Evolutionary conservation across 2,329 filamentous ascomycete genomes (phyloP).

Genomic region (Blumeria hordei): DNA sequence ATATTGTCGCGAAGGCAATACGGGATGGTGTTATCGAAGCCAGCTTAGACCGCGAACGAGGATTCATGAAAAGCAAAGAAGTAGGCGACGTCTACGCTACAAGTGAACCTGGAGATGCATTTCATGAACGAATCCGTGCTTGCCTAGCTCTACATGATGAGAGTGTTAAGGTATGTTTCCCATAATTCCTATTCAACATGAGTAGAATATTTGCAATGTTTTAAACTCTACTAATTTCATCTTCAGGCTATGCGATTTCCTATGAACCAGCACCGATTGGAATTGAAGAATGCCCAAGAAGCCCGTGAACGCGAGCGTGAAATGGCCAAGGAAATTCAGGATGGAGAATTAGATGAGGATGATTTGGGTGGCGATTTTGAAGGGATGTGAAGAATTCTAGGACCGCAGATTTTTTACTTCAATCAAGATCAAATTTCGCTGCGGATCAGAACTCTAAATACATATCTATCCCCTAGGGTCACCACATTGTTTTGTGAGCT

Average conservation of each 20-base stretch:
- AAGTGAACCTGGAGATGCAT: slow-evolving; percentile 82
- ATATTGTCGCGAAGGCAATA: slow-evolving; percentile 97
- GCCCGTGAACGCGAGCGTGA: slow-evolving; percentile 91
- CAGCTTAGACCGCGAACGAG: slow-evolving; percentile 74
- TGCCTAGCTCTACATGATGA: slow-evolving; percentile 86
- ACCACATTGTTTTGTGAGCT: no score
- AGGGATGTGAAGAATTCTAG: slow-evolving; percentile 39
- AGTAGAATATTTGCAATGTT: no score
- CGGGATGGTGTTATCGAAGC: slow-evolving; percentile 94
- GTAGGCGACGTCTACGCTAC: slow-evolving; percentile 91
- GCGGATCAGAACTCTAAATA: no score
- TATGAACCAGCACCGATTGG: slow-evolving; percentile 95
- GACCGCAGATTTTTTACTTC: no score
- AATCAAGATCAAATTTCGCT: no score
- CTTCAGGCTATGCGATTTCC: slow-evolving; percentile 85
- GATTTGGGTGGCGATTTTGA: slow-evolving; percentile 92
- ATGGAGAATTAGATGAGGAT: slow-evolving; percentile 89
- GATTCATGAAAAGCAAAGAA: slow-evolving; percentile 97
- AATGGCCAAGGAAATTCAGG: slow-evolving; percentile 96
- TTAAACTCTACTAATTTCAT: background rate
- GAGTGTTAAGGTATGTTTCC: slow-evolving; percentile 63
- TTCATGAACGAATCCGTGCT: slow-evolving; percentile 87
- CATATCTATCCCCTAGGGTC: no score
- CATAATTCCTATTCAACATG: background rate
- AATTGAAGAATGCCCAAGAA: slow-evolving; percentile 95